Percentiles rank a stretch among this genome's conserved stretches.
phyloP scores from a whole-genome alignment of 164 flowering plant species.

The Liquidambar formosana region DNA sequence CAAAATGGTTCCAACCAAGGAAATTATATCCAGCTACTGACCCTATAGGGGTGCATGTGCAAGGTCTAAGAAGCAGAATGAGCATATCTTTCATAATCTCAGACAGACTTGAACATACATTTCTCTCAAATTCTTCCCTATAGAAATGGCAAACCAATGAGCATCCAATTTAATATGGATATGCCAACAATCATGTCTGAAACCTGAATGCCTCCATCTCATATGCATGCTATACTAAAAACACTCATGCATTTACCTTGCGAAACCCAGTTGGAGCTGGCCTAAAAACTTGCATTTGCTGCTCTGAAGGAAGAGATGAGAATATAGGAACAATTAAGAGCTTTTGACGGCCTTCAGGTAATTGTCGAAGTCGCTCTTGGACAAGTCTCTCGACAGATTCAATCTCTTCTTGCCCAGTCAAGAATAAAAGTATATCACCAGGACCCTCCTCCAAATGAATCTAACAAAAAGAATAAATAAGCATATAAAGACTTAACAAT shows the following conservation, averaged over 20 bases:
- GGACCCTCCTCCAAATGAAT: slow-evolving; percentile 87
- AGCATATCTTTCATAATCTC: neutral
- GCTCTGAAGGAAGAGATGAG: slow-evolving; percentile 92
- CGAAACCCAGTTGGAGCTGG: slow-evolving; percentile 80
- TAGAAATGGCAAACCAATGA: neutral
- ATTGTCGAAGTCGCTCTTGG: slow-evolving; percentile 50
- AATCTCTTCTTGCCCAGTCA: slow-evolving; percentile 99
- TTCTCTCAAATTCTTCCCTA: neutral
- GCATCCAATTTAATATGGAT: neutral
- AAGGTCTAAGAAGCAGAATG: neutral
- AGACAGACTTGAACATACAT: neutral
- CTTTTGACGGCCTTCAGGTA: slow-evolving; percentile 58
- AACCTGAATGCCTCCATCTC: neutral
- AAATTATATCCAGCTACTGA: neutral
- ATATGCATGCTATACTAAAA: neutral
- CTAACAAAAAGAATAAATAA: slow-evolving; percentile 33
- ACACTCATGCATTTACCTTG: slow-evolving; percentile 50
- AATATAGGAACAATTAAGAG: slow-evolving; percentile 65
- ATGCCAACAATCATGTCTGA: neutral
- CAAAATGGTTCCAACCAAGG: neutral
- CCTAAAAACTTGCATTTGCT: slow-evolving; percentile 77
- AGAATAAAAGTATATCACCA: slow-evolving; percentile 90
- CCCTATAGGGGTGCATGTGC: neutral
- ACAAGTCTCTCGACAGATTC: slow-evolving; percentile 81
- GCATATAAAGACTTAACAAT: neutral